phyloP scores from a whole-genome alignment of 208 protist species.

The Angomonas ambiguus region DNA sequence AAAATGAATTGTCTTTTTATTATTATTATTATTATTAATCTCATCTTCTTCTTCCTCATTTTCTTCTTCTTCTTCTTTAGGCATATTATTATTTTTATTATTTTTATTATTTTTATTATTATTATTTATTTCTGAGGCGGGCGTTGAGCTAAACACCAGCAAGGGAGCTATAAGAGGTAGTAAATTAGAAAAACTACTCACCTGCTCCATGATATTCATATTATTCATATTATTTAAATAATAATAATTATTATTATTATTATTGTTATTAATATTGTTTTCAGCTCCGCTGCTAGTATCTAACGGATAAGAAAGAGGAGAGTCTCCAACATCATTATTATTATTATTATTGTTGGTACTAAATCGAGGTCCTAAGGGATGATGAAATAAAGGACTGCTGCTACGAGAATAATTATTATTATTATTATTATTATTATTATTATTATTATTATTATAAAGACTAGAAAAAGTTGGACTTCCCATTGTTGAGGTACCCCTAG shows the following conservation, averaged over 20 bases:
- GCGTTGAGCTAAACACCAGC: no score
- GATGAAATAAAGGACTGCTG: neutral
- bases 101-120: neutral
- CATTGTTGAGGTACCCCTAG: neutral
- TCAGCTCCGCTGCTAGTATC: neutral
- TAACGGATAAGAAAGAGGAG: no score
- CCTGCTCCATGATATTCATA: no score
- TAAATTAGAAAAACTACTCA: no score
- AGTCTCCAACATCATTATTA: neutral
- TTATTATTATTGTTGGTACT: neutral
- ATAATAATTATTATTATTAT: conserved; percentile 2
- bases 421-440: conserved; percentile 6
- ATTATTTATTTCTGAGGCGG: neutral
- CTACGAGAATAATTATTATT: conserved; percentile 7
- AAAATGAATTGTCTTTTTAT: neutral
- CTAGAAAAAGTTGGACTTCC: neutral
- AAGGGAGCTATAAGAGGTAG: neutral
- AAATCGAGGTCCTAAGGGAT: no score
- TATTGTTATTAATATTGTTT: neutral
- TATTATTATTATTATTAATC: neutral
- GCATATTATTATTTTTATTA: conserved; percentile 2
- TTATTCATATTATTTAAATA: neutral
- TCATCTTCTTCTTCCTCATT: neutral
- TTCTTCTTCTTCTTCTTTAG: neutral
- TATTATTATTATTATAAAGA: neutral